Percentiles rank a stretch among this genome's conserved stretches.
Evolutionary conservation across 2,329 filamentous ascomycete genomes (phyloP).

Genomic region (Tolypocladium ovalisporum): DNA sequence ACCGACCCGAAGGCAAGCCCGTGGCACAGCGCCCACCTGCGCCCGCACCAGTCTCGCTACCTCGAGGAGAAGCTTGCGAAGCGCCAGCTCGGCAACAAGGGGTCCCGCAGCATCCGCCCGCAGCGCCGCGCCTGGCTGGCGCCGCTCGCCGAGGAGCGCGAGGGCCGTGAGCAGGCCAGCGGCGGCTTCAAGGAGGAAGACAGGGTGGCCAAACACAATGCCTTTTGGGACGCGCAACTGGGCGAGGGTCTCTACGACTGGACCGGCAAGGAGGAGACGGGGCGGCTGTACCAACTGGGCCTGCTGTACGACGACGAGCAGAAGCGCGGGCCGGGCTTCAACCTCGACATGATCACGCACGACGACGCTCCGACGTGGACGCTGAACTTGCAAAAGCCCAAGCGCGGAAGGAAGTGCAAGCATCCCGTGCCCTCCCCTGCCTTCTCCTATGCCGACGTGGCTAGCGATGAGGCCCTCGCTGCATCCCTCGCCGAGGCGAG

Average conservation of each 20-base stretch:
- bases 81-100: not conserved
- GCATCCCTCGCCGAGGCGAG: not conserved
- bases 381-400: not conserved
- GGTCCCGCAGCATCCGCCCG: not conserved
- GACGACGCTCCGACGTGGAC: not conserved
- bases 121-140: not conserved
- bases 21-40: not conserved
- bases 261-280: not conserved
- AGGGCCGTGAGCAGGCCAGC: not conserved
- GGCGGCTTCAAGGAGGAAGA: not conserved
- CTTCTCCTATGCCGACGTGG: not conserved
- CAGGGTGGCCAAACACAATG: not conserved
- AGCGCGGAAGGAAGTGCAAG: not conserved
- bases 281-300: not conserved
- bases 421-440: not conserved
- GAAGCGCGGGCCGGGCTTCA: not conserved
- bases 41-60: not conserved
- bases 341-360: not conserved
- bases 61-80: not conserved
- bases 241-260: not conserved
- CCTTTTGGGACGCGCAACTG: not conserved
- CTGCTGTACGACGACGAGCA: not conserved
- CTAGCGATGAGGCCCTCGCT: not conserved
- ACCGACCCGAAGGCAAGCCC: not conserved
- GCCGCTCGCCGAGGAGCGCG: not conserved